Evolutionary conservation across 73 alveolate genomes (phyloP).

Genomic region (Tetrahymena thermophila): DNA sequence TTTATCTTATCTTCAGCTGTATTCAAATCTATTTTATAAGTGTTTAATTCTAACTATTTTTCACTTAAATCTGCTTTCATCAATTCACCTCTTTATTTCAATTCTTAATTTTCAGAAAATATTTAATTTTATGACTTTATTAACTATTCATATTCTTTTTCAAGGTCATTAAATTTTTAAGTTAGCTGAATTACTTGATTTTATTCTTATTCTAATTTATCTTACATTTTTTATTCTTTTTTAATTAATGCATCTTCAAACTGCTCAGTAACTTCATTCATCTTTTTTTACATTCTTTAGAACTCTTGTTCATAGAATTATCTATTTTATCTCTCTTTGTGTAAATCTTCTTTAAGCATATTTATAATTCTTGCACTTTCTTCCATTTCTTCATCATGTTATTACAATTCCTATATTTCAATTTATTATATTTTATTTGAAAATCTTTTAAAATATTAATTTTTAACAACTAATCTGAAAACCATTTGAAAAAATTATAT

Average conservation of each 20-base stretch:
- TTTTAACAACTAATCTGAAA: no score
- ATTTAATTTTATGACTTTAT: not conserved
- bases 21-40: not conserved
- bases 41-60: not conserved
- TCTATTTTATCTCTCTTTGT: not conserved
- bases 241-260: not conserved
- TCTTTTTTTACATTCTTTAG: not conserved
- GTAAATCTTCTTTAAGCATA: not conserved
- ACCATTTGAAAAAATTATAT: no score
- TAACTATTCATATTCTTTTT: not conserved
- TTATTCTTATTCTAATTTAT: not conserved
- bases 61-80: not conserved
- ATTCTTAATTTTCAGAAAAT: not conserved
- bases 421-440: not conserved
- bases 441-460: no score
- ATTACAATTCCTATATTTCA: not conserved
- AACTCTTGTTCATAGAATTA: not conserved
- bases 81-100: not conserved
- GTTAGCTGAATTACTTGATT: not conserved
- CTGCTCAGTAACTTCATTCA: not conserved
- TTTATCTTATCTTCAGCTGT: not conserved
- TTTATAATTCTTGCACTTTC: not conserved
- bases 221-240: not conserved
- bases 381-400: not conserved
- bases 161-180: not conserved